These are phyloP conservation scores for Termitomyces sp. DNA, from an alignment of 768 basidiomycete species.

Conservation along the genomic window DNA sequence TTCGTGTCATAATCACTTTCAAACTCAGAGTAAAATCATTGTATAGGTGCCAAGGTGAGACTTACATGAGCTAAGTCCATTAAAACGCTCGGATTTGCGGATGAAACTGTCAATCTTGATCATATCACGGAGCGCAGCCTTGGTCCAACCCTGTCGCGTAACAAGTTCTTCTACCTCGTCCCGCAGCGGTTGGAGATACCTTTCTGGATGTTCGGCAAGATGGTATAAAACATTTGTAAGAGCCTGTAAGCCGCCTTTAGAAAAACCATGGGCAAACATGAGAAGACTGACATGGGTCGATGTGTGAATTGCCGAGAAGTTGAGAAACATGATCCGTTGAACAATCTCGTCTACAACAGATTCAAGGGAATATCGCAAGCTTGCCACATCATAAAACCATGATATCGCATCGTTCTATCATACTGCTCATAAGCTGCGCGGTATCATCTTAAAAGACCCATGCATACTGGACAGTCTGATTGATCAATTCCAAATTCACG, in stretches of 20 bases:
- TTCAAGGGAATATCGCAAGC: neutral
- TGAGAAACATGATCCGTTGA: neutral
- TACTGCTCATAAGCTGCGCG: too few species aligned
- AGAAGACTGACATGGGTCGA: neutral
- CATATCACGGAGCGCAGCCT: conserved; percentile 6
- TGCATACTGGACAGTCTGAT: conserved; percentile 2
- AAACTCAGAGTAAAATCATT: too few species aligned
- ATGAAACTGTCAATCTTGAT: conserved; percentile 9
- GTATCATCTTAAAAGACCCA: neutral
- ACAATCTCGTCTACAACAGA: neutral
- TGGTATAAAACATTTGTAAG: conserved; percentile 5
- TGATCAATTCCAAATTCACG: conserved; percentile 1
- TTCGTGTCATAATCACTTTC: conserved; percentile 10
- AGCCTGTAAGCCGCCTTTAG: neutral
- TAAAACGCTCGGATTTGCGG: conserved; percentile 2
- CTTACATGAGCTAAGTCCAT: conserved; percentile 5
- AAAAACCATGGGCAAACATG: too few species aligned
- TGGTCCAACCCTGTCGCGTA: conserved; percentile 4
- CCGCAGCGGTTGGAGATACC: neutral
- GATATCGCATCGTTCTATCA: neutral
- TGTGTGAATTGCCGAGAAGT: conserved; percentile 1
- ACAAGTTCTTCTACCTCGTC: conserved; percentile 3
- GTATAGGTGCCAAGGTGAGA: too few species aligned
- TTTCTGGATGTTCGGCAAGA: conserved; percentile 3
- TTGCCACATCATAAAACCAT: conserved; percentile 1